Evolutionary conservation across 2,329 filamentous ascomycete species (phyloP).

Genomic region (Periglandula ipomoeae): DNA sequence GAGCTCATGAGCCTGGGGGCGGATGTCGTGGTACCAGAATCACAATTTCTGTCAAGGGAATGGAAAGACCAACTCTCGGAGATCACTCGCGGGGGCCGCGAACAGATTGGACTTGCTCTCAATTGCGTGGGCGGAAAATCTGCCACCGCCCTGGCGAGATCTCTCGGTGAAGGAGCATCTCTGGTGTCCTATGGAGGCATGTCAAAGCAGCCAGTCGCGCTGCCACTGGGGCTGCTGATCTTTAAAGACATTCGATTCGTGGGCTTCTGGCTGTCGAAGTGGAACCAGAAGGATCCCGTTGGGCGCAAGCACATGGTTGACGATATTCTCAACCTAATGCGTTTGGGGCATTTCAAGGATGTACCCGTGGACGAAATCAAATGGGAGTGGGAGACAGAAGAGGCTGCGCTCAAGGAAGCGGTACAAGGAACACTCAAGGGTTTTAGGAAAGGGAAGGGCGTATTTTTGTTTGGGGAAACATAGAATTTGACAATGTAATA

Average conservation of each 20-base stretch:
- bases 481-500: slow-evolving; percentile 16
- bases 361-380: slow-evolving; percentile 71
- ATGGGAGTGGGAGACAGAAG: slow-evolving; percentile 77
- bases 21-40: slow-evolving; percentile 46
- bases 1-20: slow-evolving; percentile 48
- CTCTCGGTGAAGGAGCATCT: slow-evolving; percentile 57
- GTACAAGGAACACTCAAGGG: slow-evolving; percentile 78
- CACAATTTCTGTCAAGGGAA: slow-evolving; percentile 44
- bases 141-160: slow-evolving; percentile 68
- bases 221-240: slow-evolving; percentile 80
- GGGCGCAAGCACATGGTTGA: slow-evolving; percentile 75
- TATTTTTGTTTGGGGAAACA: slow-evolving; percentile 70
- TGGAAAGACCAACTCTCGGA: slow-evolving; percentile 54
- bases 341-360: slow-evolving; percentile 70
- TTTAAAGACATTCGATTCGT: slow-evolving; percentile 86
- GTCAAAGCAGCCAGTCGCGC: slow-evolving; percentile 72
- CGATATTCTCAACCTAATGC: slow-evolving; percentile 69
- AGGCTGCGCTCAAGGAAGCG: slow-evolving; percentile 57
- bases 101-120: slow-evolving; percentile 66
- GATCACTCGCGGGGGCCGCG: slow-evolving; percentile 62
- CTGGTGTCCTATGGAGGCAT: slow-evolving; percentile 95
- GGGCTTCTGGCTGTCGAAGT: slow-evolving; percentile 91
- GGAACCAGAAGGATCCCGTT: slow-evolving; percentile 66
- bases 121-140: slow-evolving; percentile 93
- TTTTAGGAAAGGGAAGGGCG: slow-evolving; percentile 78